Evolutionary conservation across 1,284 basidiomycete genomes (phyloP).

Genomic region (Puccinia novopanici): DNA sequence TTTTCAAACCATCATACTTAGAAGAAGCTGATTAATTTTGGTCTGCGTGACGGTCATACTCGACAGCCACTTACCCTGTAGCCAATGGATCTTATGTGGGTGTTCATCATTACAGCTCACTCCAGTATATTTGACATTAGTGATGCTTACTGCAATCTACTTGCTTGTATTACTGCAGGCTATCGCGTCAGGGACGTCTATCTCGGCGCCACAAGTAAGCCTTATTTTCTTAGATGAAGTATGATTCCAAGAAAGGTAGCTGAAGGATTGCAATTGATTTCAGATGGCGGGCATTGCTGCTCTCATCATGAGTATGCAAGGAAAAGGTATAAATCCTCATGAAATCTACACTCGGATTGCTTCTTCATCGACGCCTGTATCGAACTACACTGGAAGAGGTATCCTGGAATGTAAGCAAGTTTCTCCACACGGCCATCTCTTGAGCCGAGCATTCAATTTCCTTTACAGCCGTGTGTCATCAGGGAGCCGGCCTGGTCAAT

Average conservation of each 20-base stretch:
- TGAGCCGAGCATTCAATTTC: background rate
- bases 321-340: constrained; percentile 31
- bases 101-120: background rate
- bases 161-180: constrained; percentile 13
- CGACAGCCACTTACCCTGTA: constrained; percentile 43
- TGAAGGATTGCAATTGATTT: background rate
- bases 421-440: background rate
- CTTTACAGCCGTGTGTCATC: constrained; percentile 46
- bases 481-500: constrained; percentile 44
- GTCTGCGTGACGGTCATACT: background rate
- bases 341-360: constrained; percentile 37
- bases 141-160: background rate
- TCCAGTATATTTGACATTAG: constrained; percentile 65
- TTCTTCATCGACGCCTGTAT: constrained; percentile 34
- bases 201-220: constrained; percentile 44
- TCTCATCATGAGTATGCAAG: constrained; percentile 33
- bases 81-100: constrained; percentile 42
- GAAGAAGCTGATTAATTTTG: background rate
- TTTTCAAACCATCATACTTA: background rate
- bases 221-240: no score
- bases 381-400: constrained; percentile 31
- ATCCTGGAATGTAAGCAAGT: constrained; percentile 45
- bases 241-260: background rate
- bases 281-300: constrained; percentile 49
- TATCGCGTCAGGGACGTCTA: constrained; percentile 47